These are phyloP conservation scores for Centaurea solstitialis DNA, from an alignment of 129 eudicot species.

Conservation along the genomic window DNA sequence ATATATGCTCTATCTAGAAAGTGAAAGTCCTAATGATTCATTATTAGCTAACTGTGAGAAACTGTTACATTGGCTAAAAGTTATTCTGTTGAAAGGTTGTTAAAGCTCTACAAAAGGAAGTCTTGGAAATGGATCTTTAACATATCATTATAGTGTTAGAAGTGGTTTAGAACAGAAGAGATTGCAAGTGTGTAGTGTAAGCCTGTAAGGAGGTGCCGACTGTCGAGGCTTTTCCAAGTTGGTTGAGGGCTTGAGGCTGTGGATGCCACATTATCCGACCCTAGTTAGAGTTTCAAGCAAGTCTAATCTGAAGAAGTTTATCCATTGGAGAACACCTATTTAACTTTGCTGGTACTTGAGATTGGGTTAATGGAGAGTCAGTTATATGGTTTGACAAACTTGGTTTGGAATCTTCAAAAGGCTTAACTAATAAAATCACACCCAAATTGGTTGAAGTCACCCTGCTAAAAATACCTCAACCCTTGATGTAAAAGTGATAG, in stretches of 20 bases:
- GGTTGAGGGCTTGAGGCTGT: background rate
- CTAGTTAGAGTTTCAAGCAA: background rate
- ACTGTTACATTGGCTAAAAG: background rate
- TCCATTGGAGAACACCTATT: background rate
- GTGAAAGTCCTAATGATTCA: background rate
- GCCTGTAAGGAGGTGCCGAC: too few relatives aligned
- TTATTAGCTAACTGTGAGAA: background rate
- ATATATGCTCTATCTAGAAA: background rate
- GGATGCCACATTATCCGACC: background rate
- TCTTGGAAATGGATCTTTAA: background rate
- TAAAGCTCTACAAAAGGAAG: background rate
- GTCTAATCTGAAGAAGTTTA: background rate
- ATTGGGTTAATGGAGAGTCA: background rate
- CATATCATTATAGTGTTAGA: background rate
- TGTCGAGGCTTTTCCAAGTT: too few relatives aligned
- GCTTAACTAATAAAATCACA: background rate
- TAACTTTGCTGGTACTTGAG: background rate
- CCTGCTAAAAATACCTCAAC: background rate
- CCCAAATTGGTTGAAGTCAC: background rate
- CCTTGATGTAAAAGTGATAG: background rate
- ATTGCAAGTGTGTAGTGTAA: too few relatives aligned
- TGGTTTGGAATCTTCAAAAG: background rate
- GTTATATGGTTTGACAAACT: background rate
- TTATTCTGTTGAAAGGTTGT: background rate
- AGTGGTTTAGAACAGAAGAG: background rate